Conservation (phyloP, 2,329 filamentous ascomycete species). For the Fusarium nelsonii region DNA sequence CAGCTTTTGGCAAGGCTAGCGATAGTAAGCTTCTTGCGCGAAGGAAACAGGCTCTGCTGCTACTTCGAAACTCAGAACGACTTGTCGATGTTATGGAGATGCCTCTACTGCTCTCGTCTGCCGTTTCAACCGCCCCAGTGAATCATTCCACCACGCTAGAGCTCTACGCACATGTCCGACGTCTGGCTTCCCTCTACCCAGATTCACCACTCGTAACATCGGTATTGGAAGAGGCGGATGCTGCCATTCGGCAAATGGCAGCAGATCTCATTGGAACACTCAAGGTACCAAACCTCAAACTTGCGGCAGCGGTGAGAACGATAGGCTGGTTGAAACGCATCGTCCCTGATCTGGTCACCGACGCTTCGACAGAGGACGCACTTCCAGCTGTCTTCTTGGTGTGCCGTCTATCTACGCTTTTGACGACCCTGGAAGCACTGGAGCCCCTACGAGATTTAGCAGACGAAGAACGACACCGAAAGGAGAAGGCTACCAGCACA, state of each 20-base stretch:
- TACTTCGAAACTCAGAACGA: constrained; percentile 88
- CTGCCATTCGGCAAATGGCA: constrained; percentile 89
- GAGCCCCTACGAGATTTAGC: constrained; percentile 89
- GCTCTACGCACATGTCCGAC: constrained; percentile 91
- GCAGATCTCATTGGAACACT: constrained; percentile 84
- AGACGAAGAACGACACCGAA: constrained; percentile 78
- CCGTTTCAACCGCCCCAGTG: constrained; percentile 73
- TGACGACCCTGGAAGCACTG: constrained; percentile 83
- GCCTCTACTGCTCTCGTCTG: constrained; percentile 84
- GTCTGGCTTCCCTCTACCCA: constrained; percentile 85
- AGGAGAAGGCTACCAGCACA: constrained; percentile 56
- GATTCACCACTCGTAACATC: constrained; percentile 79
- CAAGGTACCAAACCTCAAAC: constrained; percentile 81
- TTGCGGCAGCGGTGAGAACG: constrained; percentile 90
- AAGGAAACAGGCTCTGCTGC: constrained; percentile 82
- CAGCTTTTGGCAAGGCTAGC: constrained; percentile 80
- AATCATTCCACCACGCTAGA: constrained; percentile 93
- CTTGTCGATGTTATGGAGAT: constrained; percentile 92
- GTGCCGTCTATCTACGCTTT: constrained; percentile 83
- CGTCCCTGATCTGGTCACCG: constrained; percentile 75
- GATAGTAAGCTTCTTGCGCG: constrained; percentile 77
- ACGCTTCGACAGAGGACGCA: constrained; percentile 67
- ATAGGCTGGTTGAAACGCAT: constrained; percentile 92
- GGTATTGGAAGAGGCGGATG: constrained; percentile 82
- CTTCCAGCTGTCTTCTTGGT: constrained; percentile 88